Evolutionary conservation across 2,329 filamentous ascomycete genomes (phyloP), one percentile per base, ranked within the genome.

Genomic region (Fusarium paranaense): DNA sequence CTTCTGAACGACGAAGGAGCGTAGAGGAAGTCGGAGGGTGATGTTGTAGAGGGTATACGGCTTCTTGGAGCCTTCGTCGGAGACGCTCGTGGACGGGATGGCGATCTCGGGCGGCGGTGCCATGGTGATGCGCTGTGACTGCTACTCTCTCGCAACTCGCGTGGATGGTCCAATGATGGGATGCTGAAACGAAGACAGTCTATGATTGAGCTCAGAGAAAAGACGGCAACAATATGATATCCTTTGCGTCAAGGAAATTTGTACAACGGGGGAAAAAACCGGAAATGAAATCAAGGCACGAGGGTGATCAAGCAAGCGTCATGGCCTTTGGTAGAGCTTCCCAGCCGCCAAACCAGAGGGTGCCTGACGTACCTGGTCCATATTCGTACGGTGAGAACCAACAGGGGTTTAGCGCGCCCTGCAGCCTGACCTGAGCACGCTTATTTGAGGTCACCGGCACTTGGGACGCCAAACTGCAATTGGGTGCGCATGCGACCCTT

Each of bases 21-120:
- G 91, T 16, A 96, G 88, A 0, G 94, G 94, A 1, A 95, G 90
- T 60, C 93, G 91, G 68, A 97, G 87, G 25, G 90, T 91, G 82
- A 95, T 92, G 81, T 94, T 94, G 86, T 95, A 96, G 73, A 92
- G 88, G 0, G 93, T 95, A 82, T 91, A 95, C 0, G 92, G 88
- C 78, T 94, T 94, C 72, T 87, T 85, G 6, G 81, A 78, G 70
- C 79, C 81, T 72, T 86, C 86, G 67, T 87, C 84, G 62, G 87
- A 86, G 67, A 90, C 82, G 72, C 89, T 91, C 58, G 91, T 92
- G n/a, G 89, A 90, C 13, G 90, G 90, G 75, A 93, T 92, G 69
- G 89, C 90, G 80, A 93, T 91, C 80, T 93, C 90, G 80, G 89
- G 87, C 42, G 91, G 89, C 62, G 91, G 90, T 71, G 90, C 89